phyloP scores from a whole-genome alignment of 176 grass and related monocot species.

The Hordeum vulgare region DNA sequence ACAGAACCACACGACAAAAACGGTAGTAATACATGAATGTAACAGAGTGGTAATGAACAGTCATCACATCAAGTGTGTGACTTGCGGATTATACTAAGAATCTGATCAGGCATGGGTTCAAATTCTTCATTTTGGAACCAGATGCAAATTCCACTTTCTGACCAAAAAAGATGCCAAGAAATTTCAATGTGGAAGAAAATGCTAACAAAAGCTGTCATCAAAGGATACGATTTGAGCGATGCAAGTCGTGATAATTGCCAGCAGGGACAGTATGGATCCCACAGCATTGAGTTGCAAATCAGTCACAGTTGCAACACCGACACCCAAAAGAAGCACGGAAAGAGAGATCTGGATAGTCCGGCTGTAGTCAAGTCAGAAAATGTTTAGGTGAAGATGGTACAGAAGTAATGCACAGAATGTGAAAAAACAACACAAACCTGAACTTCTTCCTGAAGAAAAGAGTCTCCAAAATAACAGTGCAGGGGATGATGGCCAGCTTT shows the following conservation, averaged over 20 bases:
- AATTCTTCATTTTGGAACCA: background rate
- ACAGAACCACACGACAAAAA: constrained; percentile 15
- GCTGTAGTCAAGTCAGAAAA: constrained; percentile 45
- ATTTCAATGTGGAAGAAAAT: background rate
- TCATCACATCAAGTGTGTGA: background rate
- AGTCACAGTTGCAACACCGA: constrained; percentile 97
- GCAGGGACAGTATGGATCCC: constrained; percentile 87
- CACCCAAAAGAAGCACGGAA: constrained; percentile 85
- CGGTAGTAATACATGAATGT: background rate
- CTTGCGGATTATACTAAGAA: background rate
- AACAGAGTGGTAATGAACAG: background rate
- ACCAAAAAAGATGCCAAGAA: background rate
- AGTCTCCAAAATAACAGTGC: constrained; percentile 97
- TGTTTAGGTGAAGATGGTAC: constrained; percentile 18
- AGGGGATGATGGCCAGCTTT: constrained; percentile 96
- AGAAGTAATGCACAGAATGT: background rate
- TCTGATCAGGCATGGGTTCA: background rate
- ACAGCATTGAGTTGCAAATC: constrained; percentile 95
- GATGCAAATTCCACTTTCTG: background rate
- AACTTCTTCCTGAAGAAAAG: constrained; percentile 98
- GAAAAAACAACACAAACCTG: constrained; percentile 49
- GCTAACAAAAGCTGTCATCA: background rate
- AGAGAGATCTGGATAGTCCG: constrained; percentile 87
- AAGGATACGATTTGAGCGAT: constrained; percentile 99
- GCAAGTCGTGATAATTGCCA: constrained; percentile 94